These are phyloP conservation scores for Pythium dissimile DNA, from an alignment of 352 stramenopile genomes.

Conservation along the genomic window DNA sequence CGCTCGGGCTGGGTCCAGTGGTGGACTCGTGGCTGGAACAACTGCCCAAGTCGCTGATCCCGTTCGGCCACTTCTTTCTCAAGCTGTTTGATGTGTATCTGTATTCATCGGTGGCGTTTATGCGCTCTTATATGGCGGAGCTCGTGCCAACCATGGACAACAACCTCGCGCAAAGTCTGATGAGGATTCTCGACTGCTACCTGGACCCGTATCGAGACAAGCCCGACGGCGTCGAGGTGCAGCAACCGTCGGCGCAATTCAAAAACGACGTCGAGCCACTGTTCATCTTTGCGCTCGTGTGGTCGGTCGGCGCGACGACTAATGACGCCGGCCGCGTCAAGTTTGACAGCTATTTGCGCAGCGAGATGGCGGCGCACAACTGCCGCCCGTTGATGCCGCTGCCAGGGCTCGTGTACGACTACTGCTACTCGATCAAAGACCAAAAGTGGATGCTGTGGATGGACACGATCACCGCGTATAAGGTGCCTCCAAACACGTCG, in stretches of 20 bases:
- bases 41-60: slow-evolving; percentile 38
- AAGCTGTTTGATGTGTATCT: slow-evolving; percentile 91
- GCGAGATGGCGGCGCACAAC: slow-evolving; percentile 76
- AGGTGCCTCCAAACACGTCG: slow-evolving; percentile 63
- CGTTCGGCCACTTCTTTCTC: slow-evolving; percentile 46
- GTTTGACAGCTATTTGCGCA: slow-evolving; percentile 89
- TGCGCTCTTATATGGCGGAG: slow-evolving; percentile 86
- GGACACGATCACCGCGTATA: slow-evolving; percentile 87
- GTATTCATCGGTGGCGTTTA: slow-evolving; percentile 80
- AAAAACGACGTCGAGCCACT: slow-evolving; percentile 79
- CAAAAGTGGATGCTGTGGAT: slow-evolving; percentile 94
- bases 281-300: slow-evolving; percentile 93
- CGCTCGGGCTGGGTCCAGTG: slow-evolving; percentile 84
- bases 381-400: slow-evolving; percentile 50
- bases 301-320: slow-evolving; percentile 90
- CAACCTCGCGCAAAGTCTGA: slow-evolving; percentile 88
- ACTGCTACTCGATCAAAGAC: slow-evolving; percentile 83
- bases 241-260: slow-evolving; percentile 55
- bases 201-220: slow-evolving; percentile 68
- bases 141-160: slow-evolving; percentile 93
- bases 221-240: slow-evolving; percentile 36
- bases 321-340: slow-evolving; percentile 79
- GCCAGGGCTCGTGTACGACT: slow-evolving; percentile 87
- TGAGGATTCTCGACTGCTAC: slow-evolving; percentile 92
- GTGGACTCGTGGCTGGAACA: slow-evolving; percentile 89